Percentiles rank a stretch among this genome's conserved stretches.
Evolutionary conservation across 2,329 filamentous ascomycete genomes (phyloP).

Genomic region (Pseudocercospora cruenta): DNA sequence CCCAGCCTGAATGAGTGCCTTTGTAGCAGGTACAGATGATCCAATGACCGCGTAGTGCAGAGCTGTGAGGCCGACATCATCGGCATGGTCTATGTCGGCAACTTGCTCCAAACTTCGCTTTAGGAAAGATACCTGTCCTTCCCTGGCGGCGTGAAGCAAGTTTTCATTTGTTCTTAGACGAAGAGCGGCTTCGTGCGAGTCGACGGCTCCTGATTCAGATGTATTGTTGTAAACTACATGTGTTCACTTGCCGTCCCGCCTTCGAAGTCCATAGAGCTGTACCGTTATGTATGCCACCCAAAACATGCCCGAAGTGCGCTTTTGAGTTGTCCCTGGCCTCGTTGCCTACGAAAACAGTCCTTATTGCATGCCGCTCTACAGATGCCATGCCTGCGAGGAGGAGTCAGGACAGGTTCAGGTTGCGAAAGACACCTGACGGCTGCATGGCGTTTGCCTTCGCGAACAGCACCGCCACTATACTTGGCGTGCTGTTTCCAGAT

Average conservation of each 20-base stretch:
- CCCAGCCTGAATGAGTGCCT: neutral
- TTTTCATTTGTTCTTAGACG: neutral
- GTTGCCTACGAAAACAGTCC: neutral
- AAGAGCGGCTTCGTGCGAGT: neutral
- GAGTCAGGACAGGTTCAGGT: neutral
- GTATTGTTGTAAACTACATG: neutral
- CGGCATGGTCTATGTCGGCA: neutral
- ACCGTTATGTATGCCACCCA: neutral
- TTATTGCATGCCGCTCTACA: neutral
- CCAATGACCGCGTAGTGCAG: neutral
- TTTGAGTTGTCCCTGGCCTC: neutral
- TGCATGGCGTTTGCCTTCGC: neutral
- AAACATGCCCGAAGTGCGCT: neutral
- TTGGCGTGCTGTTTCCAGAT: neutral
- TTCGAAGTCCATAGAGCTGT: neutral
- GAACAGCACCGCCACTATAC: neutral
- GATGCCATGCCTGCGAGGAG: neutral
- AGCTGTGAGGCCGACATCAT: neutral
- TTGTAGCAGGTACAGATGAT: neutral
- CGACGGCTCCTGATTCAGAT: neutral
- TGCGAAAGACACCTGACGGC: neutral
- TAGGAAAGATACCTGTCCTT: neutral
- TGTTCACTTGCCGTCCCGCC: neutral
- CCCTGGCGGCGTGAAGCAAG: neutral
- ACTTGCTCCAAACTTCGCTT: neutral